Percentiles rank a stretch among this genome's conserved stretches.
phyloP scores from a whole-genome alignment of 1,284 basidiomycete genomes.

The Volvariella volvacea region DNA sequence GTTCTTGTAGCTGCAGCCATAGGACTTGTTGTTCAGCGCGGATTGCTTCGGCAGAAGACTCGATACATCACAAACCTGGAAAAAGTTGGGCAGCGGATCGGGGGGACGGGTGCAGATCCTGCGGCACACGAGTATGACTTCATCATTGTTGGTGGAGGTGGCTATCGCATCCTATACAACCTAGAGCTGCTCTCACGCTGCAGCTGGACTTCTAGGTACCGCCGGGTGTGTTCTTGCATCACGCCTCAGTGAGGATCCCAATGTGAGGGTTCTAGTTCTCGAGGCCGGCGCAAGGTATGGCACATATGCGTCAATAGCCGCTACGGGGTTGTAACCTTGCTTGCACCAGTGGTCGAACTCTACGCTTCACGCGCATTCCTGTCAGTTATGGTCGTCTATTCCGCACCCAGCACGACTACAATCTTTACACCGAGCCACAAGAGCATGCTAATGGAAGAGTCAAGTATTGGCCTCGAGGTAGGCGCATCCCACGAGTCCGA shows the following conservation, averaged over 20 bases:
- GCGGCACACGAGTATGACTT: conserved; percentile 44
- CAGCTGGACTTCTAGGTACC: conserved; percentile 36
- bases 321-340: not conserved
- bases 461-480: conserved; percentile 60
- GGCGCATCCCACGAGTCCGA: conserved; percentile 11
- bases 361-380: conserved; percentile 34
- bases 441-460: conserved; percentile 33
- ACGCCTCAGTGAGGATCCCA: conserved; percentile 53
- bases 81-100: conserved; percentile 10
- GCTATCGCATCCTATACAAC: conserved; percentile 5
- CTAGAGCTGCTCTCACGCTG: not conserved
- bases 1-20: not conserved
- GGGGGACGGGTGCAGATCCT: conserved; percentile 2
- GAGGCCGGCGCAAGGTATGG: conserved; percentile 60
- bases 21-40: not conserved
- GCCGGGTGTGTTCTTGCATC: conserved; percentile 63
- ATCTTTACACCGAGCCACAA: conserved; percentile 51
- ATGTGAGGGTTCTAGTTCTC: conserved; percentile 49
- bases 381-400: conserved; percentile 35
- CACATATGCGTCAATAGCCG: not conserved
- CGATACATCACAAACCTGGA: conserved; percentile 17
- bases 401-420: conserved; percentile 39
- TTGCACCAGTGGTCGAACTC: conserved; percentile 26
- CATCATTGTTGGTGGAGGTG: conserved; percentile 56
- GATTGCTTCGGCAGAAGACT: not conserved